Conservation (phyloP, 352 stramenopile species). For the Globisporangium emineosum region DNA sequence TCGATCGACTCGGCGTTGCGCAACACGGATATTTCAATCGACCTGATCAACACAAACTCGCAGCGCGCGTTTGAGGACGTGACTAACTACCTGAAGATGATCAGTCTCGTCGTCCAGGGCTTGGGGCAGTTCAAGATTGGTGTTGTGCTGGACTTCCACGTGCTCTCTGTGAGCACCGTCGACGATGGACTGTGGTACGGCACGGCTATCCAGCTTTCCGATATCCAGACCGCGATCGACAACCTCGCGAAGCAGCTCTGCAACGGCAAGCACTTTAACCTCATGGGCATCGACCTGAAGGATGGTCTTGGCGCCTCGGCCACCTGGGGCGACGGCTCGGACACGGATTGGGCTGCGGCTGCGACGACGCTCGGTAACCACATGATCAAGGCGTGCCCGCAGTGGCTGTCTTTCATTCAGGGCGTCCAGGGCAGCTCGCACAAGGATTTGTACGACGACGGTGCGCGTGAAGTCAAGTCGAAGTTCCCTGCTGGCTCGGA, state of each 20-base stretch:
- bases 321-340: slow-evolving; percentile 71
- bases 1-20: slow-evolving; percentile 68
- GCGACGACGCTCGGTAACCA: slow-evolving; percentile 68
- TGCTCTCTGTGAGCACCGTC: slow-evolving; percentile 45
- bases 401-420: slow-evolving; percentile 79
- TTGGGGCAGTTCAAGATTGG: slow-evolving; percentile 74
- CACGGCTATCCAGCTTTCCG: slow-evolving; percentile 60
- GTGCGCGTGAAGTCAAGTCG: slow-evolving; percentile 49
- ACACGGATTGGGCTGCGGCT: slow-evolving; percentile 73
- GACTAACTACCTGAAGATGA: slow-evolving; percentile 64
- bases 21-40: slow-evolving; percentile 55
- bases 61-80: slow-evolving; percentile 62
- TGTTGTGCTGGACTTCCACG: slow-evolving; percentile 80
- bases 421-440: slow-evolving; percentile 66
- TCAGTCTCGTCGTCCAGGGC: slow-evolving; percentile 60
- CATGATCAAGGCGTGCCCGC: slow-evolving; percentile 58
- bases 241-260: slow-evolving; percentile 68
- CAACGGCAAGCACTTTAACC: slow-evolving; percentile 80
- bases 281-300: slow-evolving; percentile 85
- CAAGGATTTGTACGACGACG: slow-evolving; percentile 58
- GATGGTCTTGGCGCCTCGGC: slow-evolving; percentile 55
- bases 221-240: slow-evolving; percentile 80
- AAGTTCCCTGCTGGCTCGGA: slow-evolving; percentile 69
- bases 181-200: slow-evolving; percentile 72
- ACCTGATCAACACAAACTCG: slow-evolving; percentile 84